phyloP scores from a whole-genome alignment of 495 filamentous ascomycete genomes.

The Chaetomidium leptoderma region DNA sequence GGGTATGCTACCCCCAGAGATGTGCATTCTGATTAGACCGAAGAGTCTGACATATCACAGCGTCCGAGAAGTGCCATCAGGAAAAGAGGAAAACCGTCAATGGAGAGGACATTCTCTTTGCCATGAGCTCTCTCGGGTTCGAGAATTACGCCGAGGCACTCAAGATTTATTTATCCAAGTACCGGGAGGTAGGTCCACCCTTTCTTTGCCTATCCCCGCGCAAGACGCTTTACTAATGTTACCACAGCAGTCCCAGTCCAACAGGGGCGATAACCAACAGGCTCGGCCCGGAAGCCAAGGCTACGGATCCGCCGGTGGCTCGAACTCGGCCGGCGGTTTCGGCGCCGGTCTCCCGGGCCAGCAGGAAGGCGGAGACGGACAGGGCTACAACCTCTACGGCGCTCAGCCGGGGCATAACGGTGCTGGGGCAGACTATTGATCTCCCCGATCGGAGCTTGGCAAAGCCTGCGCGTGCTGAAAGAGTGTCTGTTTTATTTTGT shows the following conservation, averaged over 20 bases:
- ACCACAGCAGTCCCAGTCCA: conserved; percentile 64
- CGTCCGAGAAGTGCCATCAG: conserved; percentile 98
- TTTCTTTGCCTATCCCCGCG: background rate
- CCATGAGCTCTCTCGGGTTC: conserved; percentile 97
- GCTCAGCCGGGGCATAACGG: conserved; percentile 68
- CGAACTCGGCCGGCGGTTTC: conserved; percentile 51
- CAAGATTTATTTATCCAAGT: conserved; percentile 96
- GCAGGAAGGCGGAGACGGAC: conserved; percentile 52
- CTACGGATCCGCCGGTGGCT: conserved; percentile 53
- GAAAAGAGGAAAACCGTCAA: conserved; percentile 99
- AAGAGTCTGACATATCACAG: conserved; percentile 49
- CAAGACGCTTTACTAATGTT: conserved; percentile 29
- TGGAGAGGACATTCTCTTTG: conserved; percentile 96
- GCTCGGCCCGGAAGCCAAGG: conserved; percentile 67
- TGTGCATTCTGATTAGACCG: conserved; percentile 19
- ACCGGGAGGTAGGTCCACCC: conserved; percentile 78
- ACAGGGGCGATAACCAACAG: conserved; percentile 65
- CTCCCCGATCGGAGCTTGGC: background rate
- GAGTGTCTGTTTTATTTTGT: background rate
- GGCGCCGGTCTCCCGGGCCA: conserved; percentile 54
- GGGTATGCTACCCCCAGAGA: conserved; percentile 51
- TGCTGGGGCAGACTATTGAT: conserved; percentile 46
- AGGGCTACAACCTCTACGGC: conserved; percentile 56
- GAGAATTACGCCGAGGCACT: conserved; percentile 98
- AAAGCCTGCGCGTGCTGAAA: background rate